Percentiles rank a stretch among this genome's conserved stretches.
Conservation (phyloP, 2,329 filamentous ascomycete species). For the Fusarium protoensiforme region DNA sequence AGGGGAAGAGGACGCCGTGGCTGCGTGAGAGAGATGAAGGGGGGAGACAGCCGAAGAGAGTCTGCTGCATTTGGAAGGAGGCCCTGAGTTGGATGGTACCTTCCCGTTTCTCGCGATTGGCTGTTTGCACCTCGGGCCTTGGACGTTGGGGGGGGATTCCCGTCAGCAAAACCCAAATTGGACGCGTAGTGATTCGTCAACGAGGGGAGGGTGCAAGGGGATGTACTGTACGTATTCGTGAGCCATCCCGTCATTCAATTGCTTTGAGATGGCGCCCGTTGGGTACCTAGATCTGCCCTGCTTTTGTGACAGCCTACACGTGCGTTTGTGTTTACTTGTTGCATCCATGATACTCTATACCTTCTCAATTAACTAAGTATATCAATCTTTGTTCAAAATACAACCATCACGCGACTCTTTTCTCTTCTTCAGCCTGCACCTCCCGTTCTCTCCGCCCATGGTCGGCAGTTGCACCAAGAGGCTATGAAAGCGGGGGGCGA, state of each 20-base stretch:
- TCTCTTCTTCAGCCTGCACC: neutral
- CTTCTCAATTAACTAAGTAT: neutral
- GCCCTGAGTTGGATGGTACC: conserved; percentile 33
- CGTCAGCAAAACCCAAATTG: conserved; percentile 33
- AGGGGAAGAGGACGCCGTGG: conserved; percentile 37
- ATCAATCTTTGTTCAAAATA: neutral
- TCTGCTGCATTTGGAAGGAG: conserved; percentile 37
- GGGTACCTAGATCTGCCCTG: neutral
- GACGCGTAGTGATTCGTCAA: conserved; percentile 35
- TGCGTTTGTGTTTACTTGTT: neutral
- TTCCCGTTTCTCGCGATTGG: conserved; percentile 32
- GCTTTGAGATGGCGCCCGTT: neutral
- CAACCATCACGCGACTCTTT: conserved; percentile 18
- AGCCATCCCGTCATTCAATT: neutral
- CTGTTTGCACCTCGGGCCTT: conserved; percentile 22
- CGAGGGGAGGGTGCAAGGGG: conserved; percentile 11
- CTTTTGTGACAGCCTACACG: neutral
- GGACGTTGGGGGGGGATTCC: conserved; percentile 11
- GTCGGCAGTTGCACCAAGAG: conserved; percentile 32
- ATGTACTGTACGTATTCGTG: neutral
- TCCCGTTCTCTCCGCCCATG: conserved; percentile 13
- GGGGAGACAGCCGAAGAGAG: conserved; percentile 32
- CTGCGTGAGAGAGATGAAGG: conserved; percentile 33
- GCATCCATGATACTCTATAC: neutral
- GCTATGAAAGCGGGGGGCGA: conserved; percentile 35